Percentiles rank a stretch among this genome's conserved stretches.
These are phyloP conservation scores for Colletotrichum shisoi DNA, from an alignment of 2,329 filamentous ascomycete species.

Conservation along the genomic window DNA sequence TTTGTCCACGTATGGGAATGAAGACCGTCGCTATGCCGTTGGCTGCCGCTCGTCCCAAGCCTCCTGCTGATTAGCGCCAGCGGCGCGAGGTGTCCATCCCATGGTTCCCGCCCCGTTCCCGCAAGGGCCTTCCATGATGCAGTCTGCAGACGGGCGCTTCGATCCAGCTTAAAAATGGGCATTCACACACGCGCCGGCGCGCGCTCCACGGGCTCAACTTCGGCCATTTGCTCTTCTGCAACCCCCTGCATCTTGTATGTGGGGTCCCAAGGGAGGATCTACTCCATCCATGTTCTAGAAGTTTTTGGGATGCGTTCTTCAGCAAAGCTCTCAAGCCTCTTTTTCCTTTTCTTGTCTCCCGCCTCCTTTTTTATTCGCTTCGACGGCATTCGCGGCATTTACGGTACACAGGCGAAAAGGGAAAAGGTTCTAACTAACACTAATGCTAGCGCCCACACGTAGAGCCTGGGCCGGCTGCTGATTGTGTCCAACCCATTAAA, in stretches of 20 bases:
- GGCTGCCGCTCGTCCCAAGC: constrained; percentile 28
- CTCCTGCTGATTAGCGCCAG: constrained; percentile 24
- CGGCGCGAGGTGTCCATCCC: constrained; percentile 32
- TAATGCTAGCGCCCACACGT: constrained; percentile 17
- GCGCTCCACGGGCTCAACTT: constrained; percentile 24
- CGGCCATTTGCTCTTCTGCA: constrained; percentile 22
- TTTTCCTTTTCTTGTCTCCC: too few species aligned
- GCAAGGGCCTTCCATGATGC: constrained; percentile 38
- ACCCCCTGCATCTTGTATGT: constrained; percentile 32
- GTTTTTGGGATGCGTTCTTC: constrained; percentile 35
- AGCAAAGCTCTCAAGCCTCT: constrained; percentile 23
- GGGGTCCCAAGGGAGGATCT: constrained; percentile 30
- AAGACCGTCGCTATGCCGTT: constrained; percentile 10
- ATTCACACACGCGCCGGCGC: constrained; percentile 22
- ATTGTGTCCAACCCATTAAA: constrained; percentile 21
- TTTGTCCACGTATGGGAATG: neutral
- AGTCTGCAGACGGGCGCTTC: constrained; percentile 12
- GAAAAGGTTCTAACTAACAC: neutral
- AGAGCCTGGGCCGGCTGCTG: constrained; percentile 27
- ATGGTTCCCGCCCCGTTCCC: constrained; percentile 36
- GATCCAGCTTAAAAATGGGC: constrained; percentile 27
- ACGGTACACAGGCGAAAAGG: neutral
- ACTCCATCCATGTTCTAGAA: constrained; percentile 37
- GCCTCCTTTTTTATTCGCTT: constrained; percentile 9
- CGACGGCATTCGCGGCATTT: neutral